Base-by-base conservation (phyloP, 2,329 filamentous ascomycete genomes). In the Colletotrichum tabaci region DNA sequence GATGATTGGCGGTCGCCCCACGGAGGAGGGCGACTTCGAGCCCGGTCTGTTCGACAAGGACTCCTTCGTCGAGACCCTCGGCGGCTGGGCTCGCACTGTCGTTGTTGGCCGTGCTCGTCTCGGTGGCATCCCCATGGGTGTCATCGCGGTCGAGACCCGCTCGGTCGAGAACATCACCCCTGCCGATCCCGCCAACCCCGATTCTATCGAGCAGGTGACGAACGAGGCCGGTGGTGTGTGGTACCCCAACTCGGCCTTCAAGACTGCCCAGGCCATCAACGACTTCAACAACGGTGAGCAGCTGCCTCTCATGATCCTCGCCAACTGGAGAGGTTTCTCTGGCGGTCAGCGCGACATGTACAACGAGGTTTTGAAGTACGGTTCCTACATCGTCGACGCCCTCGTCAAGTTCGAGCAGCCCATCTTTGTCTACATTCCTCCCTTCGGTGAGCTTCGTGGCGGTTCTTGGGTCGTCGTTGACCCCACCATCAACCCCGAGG, bases 261-360 rank as follows among this genome's bases (percentile, higher is more conserved):
- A 99, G 93, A 99, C 96, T 74, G 96, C 96, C 3, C 96, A 99
- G 84, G 96, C 96, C 67, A 97, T 99, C 86, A 95, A 93, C 79
- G 96, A 99, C 87, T 99, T 99, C 90, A 99, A 99, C 90, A 91
- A 97, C 76, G 96, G 96, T 82, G 96, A 99, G 86, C 96, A 99
- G 87, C 89, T 99, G 80, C 96, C 96, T 68, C 87, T 99, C 76
- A 98, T 99, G 95, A 99, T 99, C 81, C 91, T 99, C 75, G 96
- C 96, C 85, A 99, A 99, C 89, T 99, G 96, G 96, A 93, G 96
- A 91, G 96, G 96, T 87, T 99, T 99, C 94, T 99, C 96, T 76
- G 96, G 96, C 87, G 96, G 96, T 75, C 96, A 99, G 86, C 94
- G 96, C 77, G 96, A 99, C 85, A 99, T 99, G 96, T 99, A 97